Evolutionary conservation across 2,329 filamentous ascomycete species (phyloP), one percentile per base, ranked within the genome.

Genomic region (Lanzia echinophila): DNA sequence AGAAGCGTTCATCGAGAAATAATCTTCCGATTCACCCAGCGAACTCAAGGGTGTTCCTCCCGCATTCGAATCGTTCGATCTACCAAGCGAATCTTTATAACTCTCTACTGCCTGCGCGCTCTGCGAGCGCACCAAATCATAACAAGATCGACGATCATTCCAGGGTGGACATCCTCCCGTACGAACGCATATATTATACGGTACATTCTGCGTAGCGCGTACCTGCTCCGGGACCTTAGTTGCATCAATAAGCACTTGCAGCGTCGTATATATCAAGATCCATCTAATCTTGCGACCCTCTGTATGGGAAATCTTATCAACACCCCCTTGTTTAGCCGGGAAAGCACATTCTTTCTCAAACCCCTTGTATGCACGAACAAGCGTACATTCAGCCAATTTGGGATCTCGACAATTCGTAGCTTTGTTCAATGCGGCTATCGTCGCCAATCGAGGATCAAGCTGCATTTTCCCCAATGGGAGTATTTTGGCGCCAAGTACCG

Each of bases 211-310:
- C 1, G 74, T 71, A 52, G 86, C 79, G 15, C 74, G 73, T 28
- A 88, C 82, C 61, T 87, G 81, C 5, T 72, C 65, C 0, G 88
- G 84, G 0, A 79, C 73, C 33, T 78, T 72, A 1, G 81, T 84
- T 36, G 83, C 82, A 50, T 80, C 81, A 10, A 79, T 76, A 1
- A 94, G 75, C n/a, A 83, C 84, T 66, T 94, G 88, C 54, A 89
- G 78, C 3, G 82, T 77, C 17, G 82, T 78, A 63, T 92, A 92
- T 6, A 92, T 77, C 34, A 91, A 66, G 31, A 91, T 79, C 88
- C 88, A 94, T 38, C 88, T 78, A 15, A 90, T 79, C 68, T 90
- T 91, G 39, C 88, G 81, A 1, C 82, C 86, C 58, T 92, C 88
- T 8, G 77, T 73, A 11, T 82, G 70, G 0, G 79, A 77, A 1